A percentile compares a stretch with the other conserved stretches of the same genome.
Evolutionary conservation across 768 basidiomycete species (phyloP).

Genomic region (Coprinellus aureogranulatus): DNA sequence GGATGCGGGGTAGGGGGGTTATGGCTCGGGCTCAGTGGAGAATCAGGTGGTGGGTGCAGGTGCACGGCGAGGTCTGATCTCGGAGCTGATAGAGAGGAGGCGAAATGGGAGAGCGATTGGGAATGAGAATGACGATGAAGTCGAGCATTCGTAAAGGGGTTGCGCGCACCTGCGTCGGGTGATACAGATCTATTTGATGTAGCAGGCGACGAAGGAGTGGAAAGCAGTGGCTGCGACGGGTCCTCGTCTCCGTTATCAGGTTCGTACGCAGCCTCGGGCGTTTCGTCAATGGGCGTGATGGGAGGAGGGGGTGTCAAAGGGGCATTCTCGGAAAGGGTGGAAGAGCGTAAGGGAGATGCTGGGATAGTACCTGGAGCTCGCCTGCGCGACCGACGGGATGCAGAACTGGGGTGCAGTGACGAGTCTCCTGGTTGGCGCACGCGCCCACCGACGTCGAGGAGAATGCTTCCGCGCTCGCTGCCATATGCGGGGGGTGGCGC

Average conservation of each 20-base stretch:
- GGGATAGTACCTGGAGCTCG: slow-evolving; percentile 47
- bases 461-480: slow-evolving; percentile 92
- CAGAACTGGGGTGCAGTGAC: slow-evolving; percentile 42
- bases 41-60: slow-evolving; percentile 77
- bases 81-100: slow-evolving; percentile 55
- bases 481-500: slow-evolving; percentile 98
- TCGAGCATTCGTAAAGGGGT: slow-evolving; percentile 74
- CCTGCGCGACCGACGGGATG: slow-evolving; percentile 56
- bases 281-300: slow-evolving; percentile 78
- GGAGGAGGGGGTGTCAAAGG: slow-evolving; percentile 59
- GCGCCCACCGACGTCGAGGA: slow-evolving; percentile 84
- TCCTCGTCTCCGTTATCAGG: slow-evolving; percentile 35
- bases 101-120: slow-evolving; percentile 56
- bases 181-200: slow-evolving; percentile 59
- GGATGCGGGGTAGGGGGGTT: slow-evolving; percentile 85
- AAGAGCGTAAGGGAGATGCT: slow-evolving; percentile 66
- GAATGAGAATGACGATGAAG: slow-evolving; percentile 52
- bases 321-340: slow-evolving; percentile 39
- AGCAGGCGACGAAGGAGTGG: slow-evolving; percentile 37
- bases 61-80: slow-evolving; percentile 67
- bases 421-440: slow-evolving; percentile 41
- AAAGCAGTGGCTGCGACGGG: slow-evolving; percentile 24
- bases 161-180: slow-evolving; percentile 78
- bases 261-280: slow-evolving; percentile 40
- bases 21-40: slow-evolving; percentile 65